Percentiles rank a stretch among this genome's conserved stretches.
Conservation (phyloP, 2,329 filamentous ascomycete genomes). For the Colletotrichum graminicola region DNA sequence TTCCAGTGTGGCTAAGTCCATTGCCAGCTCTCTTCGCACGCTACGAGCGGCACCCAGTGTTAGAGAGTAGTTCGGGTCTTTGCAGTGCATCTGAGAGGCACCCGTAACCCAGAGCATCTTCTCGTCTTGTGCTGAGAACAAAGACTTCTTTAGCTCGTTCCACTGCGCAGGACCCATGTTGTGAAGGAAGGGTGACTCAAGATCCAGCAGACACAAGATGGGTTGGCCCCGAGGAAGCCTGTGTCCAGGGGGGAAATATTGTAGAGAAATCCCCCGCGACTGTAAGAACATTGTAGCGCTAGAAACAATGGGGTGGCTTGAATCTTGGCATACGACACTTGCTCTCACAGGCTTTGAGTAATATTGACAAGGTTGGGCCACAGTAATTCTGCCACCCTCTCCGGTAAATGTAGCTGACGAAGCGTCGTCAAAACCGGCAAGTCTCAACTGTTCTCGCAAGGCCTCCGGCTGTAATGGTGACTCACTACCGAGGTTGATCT, state of each 20-base stretch:
- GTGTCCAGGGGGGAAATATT: slow-evolving; percentile 12
- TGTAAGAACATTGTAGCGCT: neutral
- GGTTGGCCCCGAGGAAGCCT: slow-evolving; percentile 25
- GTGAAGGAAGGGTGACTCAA: slow-evolving; percentile 30
- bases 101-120: slow-evolving; percentile 51
- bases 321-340: slow-evolving; percentile 27
- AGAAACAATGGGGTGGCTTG: neutral
- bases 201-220: slow-evolving; percentile 24
- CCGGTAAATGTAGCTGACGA: slow-evolving; percentile 9
- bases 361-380: slow-evolving; percentile 15
- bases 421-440: slow-evolving; percentile 22
- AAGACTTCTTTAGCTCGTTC: slow-evolving; percentile 16
- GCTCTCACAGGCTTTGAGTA: neutral
- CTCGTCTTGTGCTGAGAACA: slow-evolving; percentile 29
- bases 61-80: slow-evolving; percentile 47
- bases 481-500: neutral
- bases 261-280: neutral
- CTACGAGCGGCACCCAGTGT: slow-evolving; percentile 48
- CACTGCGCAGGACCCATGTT: neutral
- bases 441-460: neutral
- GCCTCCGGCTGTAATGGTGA: no score
- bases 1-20: slow-evolving; percentile 50
- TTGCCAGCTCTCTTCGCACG: slow-evolving; percentile 47
- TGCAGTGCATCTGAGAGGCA: slow-evolving; percentile 45
- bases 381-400: slow-evolving; percentile 6